phyloP scores from a whole-genome alignment of 2,329 filamentous ascomycete species.

The Stemphylium vesicarium region DNA sequence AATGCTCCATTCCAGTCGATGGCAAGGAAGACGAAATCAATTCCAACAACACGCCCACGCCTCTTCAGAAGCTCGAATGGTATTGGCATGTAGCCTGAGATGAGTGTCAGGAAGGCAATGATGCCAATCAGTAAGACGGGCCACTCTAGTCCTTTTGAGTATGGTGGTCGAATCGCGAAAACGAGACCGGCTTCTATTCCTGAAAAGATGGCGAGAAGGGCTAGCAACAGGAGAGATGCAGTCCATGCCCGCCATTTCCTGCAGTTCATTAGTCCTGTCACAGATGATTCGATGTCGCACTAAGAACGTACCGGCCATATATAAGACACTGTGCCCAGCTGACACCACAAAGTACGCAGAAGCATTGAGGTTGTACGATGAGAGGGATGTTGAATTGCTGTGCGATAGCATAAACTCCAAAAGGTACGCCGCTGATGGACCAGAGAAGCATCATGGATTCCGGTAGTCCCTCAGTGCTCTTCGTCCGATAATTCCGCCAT shows the following conservation, averaged over 20 bases:
- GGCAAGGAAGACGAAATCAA: constrained; percentile 62
- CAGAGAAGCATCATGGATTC: constrained; percentile 74
- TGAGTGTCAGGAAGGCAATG: constrained; percentile 61
- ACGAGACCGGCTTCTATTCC: constrained; percentile 62
- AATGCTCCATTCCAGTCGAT: constrained; percentile 66
- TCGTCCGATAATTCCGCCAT: constrained; percentile 68
- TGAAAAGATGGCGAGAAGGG: constrained; percentile 52
- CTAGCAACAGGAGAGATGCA: constrained; percentile 17
- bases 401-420: constrained; percentile 65
- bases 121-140: constrained; percentile 62
- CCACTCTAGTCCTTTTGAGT: constrained; percentile 57
- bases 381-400: constrained; percentile 53
- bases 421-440: constrained; percentile 68
- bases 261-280: not conserved
- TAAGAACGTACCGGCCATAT: constrained; percentile 51
- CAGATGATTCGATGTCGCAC: not conserved
- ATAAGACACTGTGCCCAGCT: constrained; percentile 58
- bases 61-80: constrained; percentile 67
- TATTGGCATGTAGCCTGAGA: constrained; percentile 61
- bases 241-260: constrained; percentile 51
- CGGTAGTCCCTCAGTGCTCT: constrained; percentile 69
- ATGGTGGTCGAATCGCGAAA: constrained; percentile 60
- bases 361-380: constrained; percentile 58
- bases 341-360: constrained; percentile 53
- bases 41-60: constrained; percentile 63